Percentiles rank a stretch among this genome's conserved stretches.
Conservation (phyloP, 345 rosid genomes). For the Eutrema heterophyllum region DNA sequence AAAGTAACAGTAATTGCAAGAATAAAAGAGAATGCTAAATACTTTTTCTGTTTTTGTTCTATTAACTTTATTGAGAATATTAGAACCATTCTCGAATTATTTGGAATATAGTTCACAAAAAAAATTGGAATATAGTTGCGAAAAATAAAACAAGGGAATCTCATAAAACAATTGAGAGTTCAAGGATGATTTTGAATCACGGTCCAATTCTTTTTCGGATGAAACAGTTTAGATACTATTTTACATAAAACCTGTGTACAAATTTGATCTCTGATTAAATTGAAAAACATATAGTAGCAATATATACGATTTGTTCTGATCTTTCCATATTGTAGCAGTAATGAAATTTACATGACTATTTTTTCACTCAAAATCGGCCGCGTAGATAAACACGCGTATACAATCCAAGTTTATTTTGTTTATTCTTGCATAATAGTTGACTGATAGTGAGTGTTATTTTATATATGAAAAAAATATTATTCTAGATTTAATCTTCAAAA, state of each 20-base stretch:
- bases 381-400: not conserved
- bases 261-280: not conserved
- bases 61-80: not conserved
- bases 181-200: not conserved
- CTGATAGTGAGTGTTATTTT: slow-evolving; percentile 13
- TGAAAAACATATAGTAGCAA: not conserved
- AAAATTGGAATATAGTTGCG: not conserved
- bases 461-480: not conserved
- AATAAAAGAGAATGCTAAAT: not conserved
- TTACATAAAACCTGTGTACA: not conserved
- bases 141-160: not conserved
- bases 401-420: not conserved
- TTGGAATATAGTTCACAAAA: not conserved
- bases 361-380: not conserved
- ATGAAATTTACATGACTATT: not conserved
- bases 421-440: slow-evolving; percentile 21
- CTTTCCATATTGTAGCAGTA: not conserved
- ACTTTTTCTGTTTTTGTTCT: not conserved
- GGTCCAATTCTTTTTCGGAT: not conserved
- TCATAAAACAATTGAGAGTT: not conserved
- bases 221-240: not conserved
- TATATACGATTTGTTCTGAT: not conserved
- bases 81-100: slow-evolving; percentile 3
- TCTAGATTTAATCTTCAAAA: not conserved
- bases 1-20: not conserved